Evolutionary conservation across 495 filamentous ascomycete genomes (phyloP).

Genomic region (Aspergillus campestris): DNA sequence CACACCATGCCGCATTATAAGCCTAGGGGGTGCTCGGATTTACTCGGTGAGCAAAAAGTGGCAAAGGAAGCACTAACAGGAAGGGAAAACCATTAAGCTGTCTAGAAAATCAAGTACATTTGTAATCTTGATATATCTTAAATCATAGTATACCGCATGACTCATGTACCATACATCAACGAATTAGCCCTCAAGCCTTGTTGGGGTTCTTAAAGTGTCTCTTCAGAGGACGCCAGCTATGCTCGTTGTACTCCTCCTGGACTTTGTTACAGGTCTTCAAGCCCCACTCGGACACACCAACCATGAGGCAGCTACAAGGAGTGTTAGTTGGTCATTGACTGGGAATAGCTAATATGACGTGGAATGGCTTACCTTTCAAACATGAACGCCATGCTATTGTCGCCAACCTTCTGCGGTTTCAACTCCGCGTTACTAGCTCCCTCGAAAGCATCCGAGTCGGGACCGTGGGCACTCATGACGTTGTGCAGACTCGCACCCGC

Average conservation of each 20-base stretch:
- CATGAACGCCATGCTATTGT: slow-evolving; percentile 61
- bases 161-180: background rate
- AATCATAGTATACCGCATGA: no score
- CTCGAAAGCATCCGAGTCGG: slow-evolving; percentile 49
- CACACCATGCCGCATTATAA: no score
- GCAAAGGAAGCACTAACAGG: no score
- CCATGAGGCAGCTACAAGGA: slow-evolving; percentile 63
- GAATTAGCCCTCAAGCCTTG: slow-evolving; percentile 18
- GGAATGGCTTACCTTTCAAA: slow-evolving; percentile 46
- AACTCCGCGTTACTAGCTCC: slow-evolving; percentile 49
- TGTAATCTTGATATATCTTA: no score
- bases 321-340: slow-evolving; percentile 2
- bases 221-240: slow-evolving; percentile 77
- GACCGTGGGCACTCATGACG: slow-evolving; percentile 56
- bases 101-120: no score
- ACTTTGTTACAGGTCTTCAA: slow-evolving; percentile 76
- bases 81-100: no score
- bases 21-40: no score
- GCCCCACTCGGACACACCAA: slow-evolving; percentile 89
- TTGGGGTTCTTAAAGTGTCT: slow-evolving; percentile 63
- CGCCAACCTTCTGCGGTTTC: slow-evolving; percentile 51
- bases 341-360: slow-evolving; percentile 2
- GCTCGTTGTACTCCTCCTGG: slow-evolving; percentile 72
- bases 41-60: no score
- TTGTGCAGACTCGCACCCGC: slow-evolving; percentile 56